phyloP scores from a whole-genome alignment of 2,329 filamentous ascomycete genomes.

The Nothopassalora personata region DNA sequence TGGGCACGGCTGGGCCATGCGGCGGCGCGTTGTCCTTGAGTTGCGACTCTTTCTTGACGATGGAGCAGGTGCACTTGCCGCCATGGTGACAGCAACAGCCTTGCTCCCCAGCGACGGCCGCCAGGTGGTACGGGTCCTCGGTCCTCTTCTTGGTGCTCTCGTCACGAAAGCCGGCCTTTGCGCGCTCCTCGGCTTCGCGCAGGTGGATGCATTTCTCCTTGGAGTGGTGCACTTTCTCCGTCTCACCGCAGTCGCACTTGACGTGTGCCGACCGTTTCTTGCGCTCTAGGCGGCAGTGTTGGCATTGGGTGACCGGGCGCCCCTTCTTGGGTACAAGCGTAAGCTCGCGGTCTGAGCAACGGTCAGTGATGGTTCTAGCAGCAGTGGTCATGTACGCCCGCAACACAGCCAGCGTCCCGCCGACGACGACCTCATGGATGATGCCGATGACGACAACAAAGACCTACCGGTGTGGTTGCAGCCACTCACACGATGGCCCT shows the following conservation, averaged over 20 bases:
- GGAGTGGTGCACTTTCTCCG: slow-evolving; percentile 61
- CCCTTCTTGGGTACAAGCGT: slow-evolving; percentile 97
- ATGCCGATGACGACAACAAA: background rate
- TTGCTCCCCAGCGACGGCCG: slow-evolving; percentile 35
- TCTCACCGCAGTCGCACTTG: slow-evolving; percentile 91
- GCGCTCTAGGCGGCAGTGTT: slow-evolving; percentile 91
- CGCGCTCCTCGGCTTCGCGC: slow-evolving; percentile 33
- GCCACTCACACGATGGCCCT: slow-evolving; percentile 97
- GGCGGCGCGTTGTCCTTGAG: slow-evolving; percentile 24
- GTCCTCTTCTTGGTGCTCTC: slow-evolving; percentile 18
- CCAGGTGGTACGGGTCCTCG: slow-evolving; percentile 25
- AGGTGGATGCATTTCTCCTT: slow-evolving; percentile 43
- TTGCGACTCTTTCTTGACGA: slow-evolving; percentile 49
- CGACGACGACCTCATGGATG: too few species aligned
- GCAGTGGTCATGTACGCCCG: too few species aligned
- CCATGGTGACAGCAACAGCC: slow-evolving; percentile 54
- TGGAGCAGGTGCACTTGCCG: slow-evolving; percentile 55
- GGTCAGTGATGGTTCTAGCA: slow-evolving; percentile 14
- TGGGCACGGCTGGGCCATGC: slow-evolving; percentile 43
- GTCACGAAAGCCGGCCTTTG: slow-evolving; percentile 28
- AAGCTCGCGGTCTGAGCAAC: slow-evolving; percentile 69
- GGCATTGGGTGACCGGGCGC: slow-evolving; percentile 93
- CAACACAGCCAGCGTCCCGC: too few species aligned
- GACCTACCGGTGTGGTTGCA: slow-evolving; percentile 89
- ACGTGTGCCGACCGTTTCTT: slow-evolving; percentile 93